These are phyloP conservation scores for Boletus rex-veris DNA, from an alignment of 768 basidiomycete genomes.

Conservation along the genomic window DNA sequence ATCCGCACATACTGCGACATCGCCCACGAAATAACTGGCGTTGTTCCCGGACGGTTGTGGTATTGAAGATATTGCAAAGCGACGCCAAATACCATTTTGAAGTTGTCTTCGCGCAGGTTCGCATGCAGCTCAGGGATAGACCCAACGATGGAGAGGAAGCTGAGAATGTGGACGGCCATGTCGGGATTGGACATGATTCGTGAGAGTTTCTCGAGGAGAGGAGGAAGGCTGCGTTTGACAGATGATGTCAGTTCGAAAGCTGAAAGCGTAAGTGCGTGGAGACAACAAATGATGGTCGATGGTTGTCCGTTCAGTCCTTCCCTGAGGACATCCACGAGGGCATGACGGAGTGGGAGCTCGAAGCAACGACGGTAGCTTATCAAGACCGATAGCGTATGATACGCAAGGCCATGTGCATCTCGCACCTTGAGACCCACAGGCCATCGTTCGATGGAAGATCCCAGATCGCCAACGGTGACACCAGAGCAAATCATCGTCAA, in stretches of 20 bases:
- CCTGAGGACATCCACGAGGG: constrained; percentile 71
- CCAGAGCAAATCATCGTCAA: constrained; percentile 65
- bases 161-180: constrained; percentile 95
- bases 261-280: constrained; percentile 84
- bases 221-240: constrained; percentile 73
- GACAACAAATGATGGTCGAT: constrained; percentile 80
- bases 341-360: constrained; percentile 59
- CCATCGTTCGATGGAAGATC: constrained; percentile 53
- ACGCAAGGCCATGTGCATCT: constrained; percentile 85
- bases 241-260: constrained; percentile 84
- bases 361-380: constrained; percentile 84
- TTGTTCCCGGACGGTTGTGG: constrained; percentile 66
- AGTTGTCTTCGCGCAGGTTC: constrained; percentile 89
- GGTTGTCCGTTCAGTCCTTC: constrained; percentile 66
- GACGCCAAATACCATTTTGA: constrained; percentile 91
- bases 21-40: constrained; percentile 72
- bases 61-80: constrained; percentile 91
- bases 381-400: constrained; percentile 82
- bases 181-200: constrained; percentile 93
- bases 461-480: constrained; percentile 57
- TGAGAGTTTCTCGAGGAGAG: constrained; percentile 81
- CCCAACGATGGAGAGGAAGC: constrained; percentile 83
- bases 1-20: constrained; percentile 88
- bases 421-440: constrained; percentile 60
- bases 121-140: constrained; percentile 75